phyloP scores from a whole-genome alignment of 192 early-diverging fungal species.

The Gamsiella multidivaricata region DNA sequence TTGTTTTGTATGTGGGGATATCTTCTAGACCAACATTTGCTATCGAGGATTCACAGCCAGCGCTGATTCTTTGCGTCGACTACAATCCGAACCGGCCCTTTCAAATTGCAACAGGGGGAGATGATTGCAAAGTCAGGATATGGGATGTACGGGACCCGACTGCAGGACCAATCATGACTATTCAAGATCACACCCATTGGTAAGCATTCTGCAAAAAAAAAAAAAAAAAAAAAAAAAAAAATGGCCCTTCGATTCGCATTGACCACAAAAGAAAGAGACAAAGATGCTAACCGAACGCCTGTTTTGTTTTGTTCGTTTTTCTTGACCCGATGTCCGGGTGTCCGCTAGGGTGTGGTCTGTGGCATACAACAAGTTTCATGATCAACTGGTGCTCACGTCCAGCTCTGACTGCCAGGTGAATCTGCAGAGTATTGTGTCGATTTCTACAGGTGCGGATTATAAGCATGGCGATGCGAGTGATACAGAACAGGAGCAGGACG shows the following conservation, averaged over 20 bases:
- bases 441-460: slow-evolving; percentile 79
- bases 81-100: slow-evolving; percentile 91
- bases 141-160: slow-evolving; percentile 83
- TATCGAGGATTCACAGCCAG: slow-evolving; percentile 77
- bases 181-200: slow-evolving; percentile 90
- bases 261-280: too few relatives aligned
- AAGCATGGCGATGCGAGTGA: slow-evolving; percentile 57
- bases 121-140: slow-evolving; percentile 87
- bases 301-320: not conserved
- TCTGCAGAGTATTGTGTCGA: slow-evolving; percentile 85
- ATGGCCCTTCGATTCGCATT: too few relatives aligned
- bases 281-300: not conserved
- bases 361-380: slow-evolving; percentile 89
- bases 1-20: too few relatives aligned
- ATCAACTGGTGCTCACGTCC: slow-evolving; percentile 89
- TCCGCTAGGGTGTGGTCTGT: slow-evolving; percentile 80
- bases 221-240: not conserved
- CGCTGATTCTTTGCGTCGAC: slow-evolving; percentile 78
- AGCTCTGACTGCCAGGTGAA: slow-evolving; percentile 91
- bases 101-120: slow-evolving; percentile 85
- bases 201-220: slow-evolving; percentile 34
- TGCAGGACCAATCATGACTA: slow-evolving; percentile 65
- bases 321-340: not conserved
- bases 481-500: slow-evolving; percentile 11
- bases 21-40: slow-evolving; percentile 53